Base-by-base conservation (phyloP, 768 basidiomycete species). In the Suillus ampliporus region DNA sequence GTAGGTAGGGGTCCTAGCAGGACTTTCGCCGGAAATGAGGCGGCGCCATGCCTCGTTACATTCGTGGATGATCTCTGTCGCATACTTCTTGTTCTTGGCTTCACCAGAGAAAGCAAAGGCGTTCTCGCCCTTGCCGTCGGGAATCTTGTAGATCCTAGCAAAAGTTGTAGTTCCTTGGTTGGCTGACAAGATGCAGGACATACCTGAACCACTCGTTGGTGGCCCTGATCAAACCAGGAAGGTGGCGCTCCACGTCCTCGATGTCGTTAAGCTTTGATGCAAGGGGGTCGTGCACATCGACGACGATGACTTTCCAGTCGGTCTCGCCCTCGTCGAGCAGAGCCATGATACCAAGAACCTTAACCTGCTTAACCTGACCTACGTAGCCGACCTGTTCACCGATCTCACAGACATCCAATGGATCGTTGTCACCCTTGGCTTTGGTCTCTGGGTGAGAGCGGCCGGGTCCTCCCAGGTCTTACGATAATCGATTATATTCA, bases 281-380 rank as follows among this genome's bases (percentile, higher is more conserved):
- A 64, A 99, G 89, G 47, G 97, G 97, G 76, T 99, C 97, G 69
- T 88, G 86, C 65, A 97, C 86, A 76, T 99, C 97, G 68, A 99
- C 94, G 75, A 97, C 97, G 78, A 99, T 88, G 82, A 99, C 93
- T 81, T 99, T 99, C 97, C 97, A 99, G 83, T 99, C 97, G 68
- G 97, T 99, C 83, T 99, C 97, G 71, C 97, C 97, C 77, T 99
- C 97, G 75, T 99, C 97, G 68, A 99, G 89, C 62, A 99, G 85
- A 62, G 97, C 97, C 97, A 99, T 99, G 87, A 99, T 97, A 65
- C 97, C 97, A 72, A 99, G 93, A 68, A 99, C 92, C 84, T 99
- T 99, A 87, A 99, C 97, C 79, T 98, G 97, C 83, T 99, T 99
- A 78, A 99, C 87, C 77, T 99, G 96, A 61, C 97, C 97, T 65